Conservation (phyloP, 2,329 filamentous ascomycete genomes). For the Aspergillus phoenicis region DNA sequence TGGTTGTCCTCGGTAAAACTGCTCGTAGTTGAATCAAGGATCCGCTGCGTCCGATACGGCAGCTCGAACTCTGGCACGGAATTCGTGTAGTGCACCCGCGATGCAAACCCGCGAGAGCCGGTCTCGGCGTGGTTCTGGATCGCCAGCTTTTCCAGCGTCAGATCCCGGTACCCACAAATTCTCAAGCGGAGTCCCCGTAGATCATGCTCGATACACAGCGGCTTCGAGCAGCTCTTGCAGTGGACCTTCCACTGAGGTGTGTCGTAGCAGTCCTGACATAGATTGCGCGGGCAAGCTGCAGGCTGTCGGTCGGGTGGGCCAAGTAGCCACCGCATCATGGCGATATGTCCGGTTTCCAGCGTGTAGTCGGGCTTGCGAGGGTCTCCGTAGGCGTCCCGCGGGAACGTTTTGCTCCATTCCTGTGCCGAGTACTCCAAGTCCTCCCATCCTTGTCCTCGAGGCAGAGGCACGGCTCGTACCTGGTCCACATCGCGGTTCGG, state of each 20-base stretch:
- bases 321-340: constrained; percentile 51
- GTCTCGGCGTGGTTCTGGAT: constrained; percentile 36
- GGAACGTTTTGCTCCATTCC: constrained; percentile 45
- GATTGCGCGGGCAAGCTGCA: constrained; percentile 56
- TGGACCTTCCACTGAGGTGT: constrained; percentile 63
- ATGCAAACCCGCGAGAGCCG: constrained; percentile 14
- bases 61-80: constrained; percentile 30
- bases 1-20: constrained; percentile 39
- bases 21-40: constrained; percentile 36
- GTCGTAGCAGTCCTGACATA: constrained; percentile 61
- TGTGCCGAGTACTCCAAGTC: constrained; percentile 55
- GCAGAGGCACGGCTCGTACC: constrained; percentile 59
- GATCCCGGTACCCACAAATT: constrained; percentile 60
- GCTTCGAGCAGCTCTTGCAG: constrained; percentile 59
- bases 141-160: constrained; percentile 52
- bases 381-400: constrained; percentile 45
- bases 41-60: constrained; percentile 34
- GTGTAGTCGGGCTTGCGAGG: constrained; percentile 43
- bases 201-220: constrained; percentile 63
- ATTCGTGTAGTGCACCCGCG: constrained; percentile 17
- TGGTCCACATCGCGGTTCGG: constrained; percentile 57
- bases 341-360: constrained; percentile 43
- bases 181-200: constrained; percentile 58
- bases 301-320: constrained; percentile 49
- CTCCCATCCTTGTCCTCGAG: constrained; percentile 57